Percentiles rank a stretch among this genome's conserved stretches.
phyloP scores from a whole-genome alignment of 441 rosid genomes.

The Lepidium campestre region DNA sequence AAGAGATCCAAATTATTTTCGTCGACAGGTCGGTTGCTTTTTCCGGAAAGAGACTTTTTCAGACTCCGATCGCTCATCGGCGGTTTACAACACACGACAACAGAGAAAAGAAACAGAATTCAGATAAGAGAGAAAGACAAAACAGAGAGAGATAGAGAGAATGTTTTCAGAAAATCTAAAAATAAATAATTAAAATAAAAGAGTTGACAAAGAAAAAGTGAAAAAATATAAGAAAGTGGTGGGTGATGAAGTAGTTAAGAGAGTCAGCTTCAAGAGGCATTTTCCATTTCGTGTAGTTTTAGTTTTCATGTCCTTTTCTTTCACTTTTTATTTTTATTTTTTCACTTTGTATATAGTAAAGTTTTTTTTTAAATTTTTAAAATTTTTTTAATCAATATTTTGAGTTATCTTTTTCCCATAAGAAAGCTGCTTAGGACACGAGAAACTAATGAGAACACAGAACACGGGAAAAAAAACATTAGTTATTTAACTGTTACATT shows the following conservation, averaged over 20 bases:
- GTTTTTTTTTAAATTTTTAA: not conserved
- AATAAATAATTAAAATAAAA: not conserved
- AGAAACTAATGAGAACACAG: not conserved
- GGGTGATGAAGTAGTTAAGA: not conserved
- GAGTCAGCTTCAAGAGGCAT: slow-evolving; percentile 20
- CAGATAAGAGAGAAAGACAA: slow-evolving; percentile 1
- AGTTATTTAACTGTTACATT: not conserved
- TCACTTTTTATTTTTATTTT: not conserved
- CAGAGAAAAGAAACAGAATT: not conserved
- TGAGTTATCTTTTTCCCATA: not conserved
- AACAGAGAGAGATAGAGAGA: not conserved
- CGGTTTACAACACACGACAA: slow-evolving; percentile 2
- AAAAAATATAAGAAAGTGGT: slow-evolving; percentile 1
- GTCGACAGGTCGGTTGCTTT: slow-evolving; percentile 4
- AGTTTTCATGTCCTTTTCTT: slow-evolving; percentile 21
- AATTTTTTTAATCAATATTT: no score
- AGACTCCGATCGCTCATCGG: slow-evolving; percentile 26
- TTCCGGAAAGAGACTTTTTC: slow-evolving; percentile 13
- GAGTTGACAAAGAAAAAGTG: slow-evolving; percentile 22
- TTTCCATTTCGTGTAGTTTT: slow-evolving; percentile 20
- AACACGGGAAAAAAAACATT: not conserved
- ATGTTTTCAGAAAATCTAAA: not conserved
- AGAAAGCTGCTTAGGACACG: not conserved
- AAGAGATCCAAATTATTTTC: slow-evolving; percentile 21
- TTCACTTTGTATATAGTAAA: no score